Evolutionary conservation across 2,329 filamentous ascomycete species (phyloP).

Genomic region (Pseudopithomyces chartarum): DNA sequence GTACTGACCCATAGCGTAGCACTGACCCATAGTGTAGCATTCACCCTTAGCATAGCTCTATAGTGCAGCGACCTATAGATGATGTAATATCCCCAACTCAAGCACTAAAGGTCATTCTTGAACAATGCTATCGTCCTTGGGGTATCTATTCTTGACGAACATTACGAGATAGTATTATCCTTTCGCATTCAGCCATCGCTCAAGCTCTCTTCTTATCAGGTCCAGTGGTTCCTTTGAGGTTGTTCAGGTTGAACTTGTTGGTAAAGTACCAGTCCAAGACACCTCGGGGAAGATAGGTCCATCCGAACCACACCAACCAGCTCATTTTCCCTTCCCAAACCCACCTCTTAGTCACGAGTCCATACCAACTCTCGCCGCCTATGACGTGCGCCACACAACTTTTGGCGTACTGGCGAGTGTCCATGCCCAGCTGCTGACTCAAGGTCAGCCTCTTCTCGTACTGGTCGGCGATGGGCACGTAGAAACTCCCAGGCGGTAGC

Average conservation of each 20-base stretch:
- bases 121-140: no score
- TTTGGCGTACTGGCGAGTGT: constrained; percentile 58
- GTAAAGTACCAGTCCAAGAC: constrained; percentile 53
- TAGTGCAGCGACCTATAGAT: no score
- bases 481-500: constrained; percentile 56
- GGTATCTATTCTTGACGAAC: no score
- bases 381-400: constrained; percentile 61
- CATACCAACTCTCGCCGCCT: constrained; percentile 32
- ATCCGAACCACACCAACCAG: constrained; percentile 55
- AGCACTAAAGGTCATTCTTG: no score
- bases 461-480: constrained; percentile 56
- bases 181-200: no score
- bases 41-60: no score
- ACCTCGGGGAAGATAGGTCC: constrained; percentile 52
- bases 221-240: constrained; percentile 45
- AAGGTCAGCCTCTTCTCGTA: constrained; percentile 59
- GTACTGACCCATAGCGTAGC: no score
- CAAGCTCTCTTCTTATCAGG: constrained; percentile 35
- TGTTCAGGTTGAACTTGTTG: constrained; percentile 58
- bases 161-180: no score
- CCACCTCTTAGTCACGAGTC: constrained; percentile 50
- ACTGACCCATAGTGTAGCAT: no score
- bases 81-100: no score
- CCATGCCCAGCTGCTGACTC: constrained; percentile 59
- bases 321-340: constrained; percentile 61